Conservation (phyloP, 202 grass and related monocot genomes). For the Hordeum pubiflorum region DNA sequence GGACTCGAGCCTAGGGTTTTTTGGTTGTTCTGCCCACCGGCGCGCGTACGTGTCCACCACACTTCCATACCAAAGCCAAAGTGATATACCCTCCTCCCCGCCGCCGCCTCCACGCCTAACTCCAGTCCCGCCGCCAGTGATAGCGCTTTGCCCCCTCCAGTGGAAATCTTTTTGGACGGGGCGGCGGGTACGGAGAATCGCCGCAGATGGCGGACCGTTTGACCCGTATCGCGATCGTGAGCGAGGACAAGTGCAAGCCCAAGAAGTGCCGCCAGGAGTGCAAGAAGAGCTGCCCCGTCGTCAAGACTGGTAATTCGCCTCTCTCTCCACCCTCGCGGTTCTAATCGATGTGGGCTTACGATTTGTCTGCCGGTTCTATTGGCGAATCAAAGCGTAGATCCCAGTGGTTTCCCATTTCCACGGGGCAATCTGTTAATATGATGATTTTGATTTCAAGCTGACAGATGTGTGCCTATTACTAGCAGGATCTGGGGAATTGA, state of each 20-base stretch:
- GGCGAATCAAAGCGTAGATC: conserved; percentile 10
- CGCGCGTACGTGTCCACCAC: conserved; percentile 19
- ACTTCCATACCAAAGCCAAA: conserved; percentile 19
- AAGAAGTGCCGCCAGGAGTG: conserved; percentile 47
- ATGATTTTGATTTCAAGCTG: not conserved
- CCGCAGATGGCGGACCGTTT: conserved; percentile 76
- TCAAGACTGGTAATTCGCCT: conserved; percentile 65
- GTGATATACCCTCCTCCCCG: not conserved
- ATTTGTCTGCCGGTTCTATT: not conserved
- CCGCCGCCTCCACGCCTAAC: not conserved
- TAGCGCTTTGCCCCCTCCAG: not conserved
- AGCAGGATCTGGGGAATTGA: conserved; percentile 8
- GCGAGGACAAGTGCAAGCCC: conserved; percentile 92
- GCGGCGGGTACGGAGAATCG: conserved; percentile 9
- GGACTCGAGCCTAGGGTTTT: conserved; percentile 27
- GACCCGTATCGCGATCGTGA: conserved; percentile 97
- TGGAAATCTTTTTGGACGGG: conserved; percentile 1
- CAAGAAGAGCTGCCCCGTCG: conserved; percentile 95
- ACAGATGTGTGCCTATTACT: not conserved
- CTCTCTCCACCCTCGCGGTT: not conserved
- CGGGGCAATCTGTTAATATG: not conserved
- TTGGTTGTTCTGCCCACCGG: conserved; percentile 4
- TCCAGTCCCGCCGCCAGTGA: conserved; percentile 18
- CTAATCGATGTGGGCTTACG: not conserved
- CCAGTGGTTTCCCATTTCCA: not conserved